Evolutionary conservation across 1,284 basidiomycete species (phyloP), one percentile per base, ranked within the genome.

Genomic region (Sporisorium iseilematis-ciliati): DNA sequence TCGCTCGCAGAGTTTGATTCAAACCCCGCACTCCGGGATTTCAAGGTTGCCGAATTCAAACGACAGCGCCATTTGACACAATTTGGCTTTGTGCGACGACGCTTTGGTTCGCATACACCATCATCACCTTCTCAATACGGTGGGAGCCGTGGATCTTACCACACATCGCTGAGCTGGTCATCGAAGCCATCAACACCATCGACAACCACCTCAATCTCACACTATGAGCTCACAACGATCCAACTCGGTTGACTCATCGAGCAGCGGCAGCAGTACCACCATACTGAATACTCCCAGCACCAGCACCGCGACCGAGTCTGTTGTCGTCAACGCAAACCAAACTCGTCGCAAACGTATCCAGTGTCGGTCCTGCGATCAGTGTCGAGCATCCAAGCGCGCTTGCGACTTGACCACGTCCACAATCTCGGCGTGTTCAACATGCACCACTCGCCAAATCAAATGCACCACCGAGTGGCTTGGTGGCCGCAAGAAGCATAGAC

Each of bases 281-380:
- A 21, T 23, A 8, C 8, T 29, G 29, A 29, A 29, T 8, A 29
- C 8, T 29, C 29, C 29, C 29, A 29, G 29, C 29, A 29, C 29
- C 26, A n/a, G 25, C 26, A 49, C 16, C 4, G 18, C 18, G 26
- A 31, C 23, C 46, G 29, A n/a, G 7, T 14, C 23, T 26, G n/a
- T 11, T 31, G 18, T n/a, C 26, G 18, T 6, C 26, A n/a, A 21
- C 3, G 7, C 52, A 31, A 54, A 18, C 21, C 23, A 23, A n/a
- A 16, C 35, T 42, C 52, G 52, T 42, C 52, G 52, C 52, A 54
- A 54, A 54, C 52, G 52, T 42, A 54, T 40, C 42, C 52, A 54
- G 52, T 54, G 42, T 54, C 52, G 52, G 18, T 54, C 52, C 40
- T 54, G 52, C 40, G 52, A 54, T 29, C 52, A 54, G 40, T 54